Evolutionary conservation across 306 rosid species (phyloP).

Genomic region (Parietaria judaica): DNA sequence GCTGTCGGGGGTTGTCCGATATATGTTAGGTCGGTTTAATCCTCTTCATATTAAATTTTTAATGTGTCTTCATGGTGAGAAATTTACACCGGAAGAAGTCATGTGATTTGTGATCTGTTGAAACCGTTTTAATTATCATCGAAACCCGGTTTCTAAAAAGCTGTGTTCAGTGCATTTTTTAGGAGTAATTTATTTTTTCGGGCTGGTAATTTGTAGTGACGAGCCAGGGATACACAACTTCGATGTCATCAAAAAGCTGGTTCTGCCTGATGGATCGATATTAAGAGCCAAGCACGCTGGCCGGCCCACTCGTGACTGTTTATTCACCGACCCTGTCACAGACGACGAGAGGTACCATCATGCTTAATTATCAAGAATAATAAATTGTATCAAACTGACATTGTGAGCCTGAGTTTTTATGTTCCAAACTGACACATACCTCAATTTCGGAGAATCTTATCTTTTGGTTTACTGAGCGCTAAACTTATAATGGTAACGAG

Average conservation of each 20-base stretch:
- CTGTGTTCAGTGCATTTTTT: conserved; percentile 4
- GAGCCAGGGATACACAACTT: conserved; percentile 13
- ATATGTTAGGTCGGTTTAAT: conserved; percentile 34
- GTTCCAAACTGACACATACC: too few relatives aligned
- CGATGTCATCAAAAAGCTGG: conserved; percentile 11
- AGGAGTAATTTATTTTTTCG: not conserved
- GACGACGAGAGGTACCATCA: conserved; percentile 4
- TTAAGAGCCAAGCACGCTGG: conserved; percentile 12
- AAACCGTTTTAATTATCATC: too few relatives aligned
- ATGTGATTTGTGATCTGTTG: too few relatives aligned
- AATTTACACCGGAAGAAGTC: too few relatives aligned
- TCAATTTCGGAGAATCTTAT: too few relatives aligned
- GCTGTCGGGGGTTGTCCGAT: conserved; percentile 66
- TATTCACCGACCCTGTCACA: conserved; percentile 8
- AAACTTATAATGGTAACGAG: too few relatives aligned
- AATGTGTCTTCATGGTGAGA: too few relatives aligned
- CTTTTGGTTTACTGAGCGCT: too few relatives aligned
- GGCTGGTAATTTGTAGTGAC: conserved; percentile 6
- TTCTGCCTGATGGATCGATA: conserved; percentile 13
- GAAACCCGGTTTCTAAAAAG: not conserved
- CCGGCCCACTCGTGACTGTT: conserved; percentile 10
- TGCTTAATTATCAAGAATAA: too few relatives aligned
- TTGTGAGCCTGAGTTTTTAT: too few relatives aligned
- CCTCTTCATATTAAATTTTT: too few relatives aligned
- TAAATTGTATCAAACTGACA: too few relatives aligned